These are phyloP conservation scores for Staphylotrichum tortipilum DNA, from an alignment of 495 filamentous ascomycete species.

Conservation along the genomic window DNA sequence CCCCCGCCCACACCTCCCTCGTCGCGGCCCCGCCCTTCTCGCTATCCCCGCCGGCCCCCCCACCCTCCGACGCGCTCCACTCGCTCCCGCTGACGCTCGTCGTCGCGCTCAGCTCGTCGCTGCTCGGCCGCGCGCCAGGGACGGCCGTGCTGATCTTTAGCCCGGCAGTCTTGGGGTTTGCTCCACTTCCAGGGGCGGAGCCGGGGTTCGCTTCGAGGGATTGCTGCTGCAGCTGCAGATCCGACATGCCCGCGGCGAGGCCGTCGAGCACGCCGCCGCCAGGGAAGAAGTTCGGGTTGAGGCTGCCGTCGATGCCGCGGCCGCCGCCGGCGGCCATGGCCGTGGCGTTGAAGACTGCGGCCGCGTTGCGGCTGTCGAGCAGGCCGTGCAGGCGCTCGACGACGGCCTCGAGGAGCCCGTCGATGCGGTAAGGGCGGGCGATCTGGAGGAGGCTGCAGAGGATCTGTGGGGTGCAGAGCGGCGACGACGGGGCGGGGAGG, in stretches of 20 bases:
- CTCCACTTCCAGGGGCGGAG: constrained; percentile 1
- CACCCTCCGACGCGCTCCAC: constrained; percentile 36
- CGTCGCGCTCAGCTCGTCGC: constrained; percentile 43
- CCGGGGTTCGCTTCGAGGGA: constrained; percentile 6
- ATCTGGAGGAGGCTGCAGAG: constrained; percentile 92
- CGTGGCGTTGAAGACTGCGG: constrained; percentile 94
- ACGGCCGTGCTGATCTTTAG: constrained; percentile 36
- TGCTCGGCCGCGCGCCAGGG: constrained; percentile 26
- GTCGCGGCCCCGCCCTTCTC: constrained; percentile 30
- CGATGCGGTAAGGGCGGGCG: constrained; percentile 83
- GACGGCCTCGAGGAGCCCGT: constrained; percentile 83
- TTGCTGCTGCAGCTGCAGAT: constrained; percentile 8
- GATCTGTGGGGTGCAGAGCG: constrained; percentile 88
- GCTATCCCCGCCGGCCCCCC: constrained; percentile 31
- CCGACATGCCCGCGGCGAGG: constrained; percentile 18
- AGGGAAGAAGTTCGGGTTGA: constrained; percentile 42
- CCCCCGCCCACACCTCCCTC: constrained; percentile 68
- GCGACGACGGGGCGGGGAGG: constrained; percentile 62
- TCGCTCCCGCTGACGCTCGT: constrained; percentile 41
- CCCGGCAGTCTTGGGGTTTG: constrained; percentile 7
- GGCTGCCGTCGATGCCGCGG: constrained; percentile 50
- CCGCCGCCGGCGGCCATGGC: constrained; percentile 97
- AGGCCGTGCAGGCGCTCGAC: constrained; percentile 86
- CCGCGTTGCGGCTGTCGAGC: constrained; percentile 86
- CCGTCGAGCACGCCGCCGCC: constrained; percentile 18